Evolutionary conservation across 768 basidiomycete species (phyloP), one percentile per base, ranked within the genome.

Genomic region (Suillus subluteus): DNA sequence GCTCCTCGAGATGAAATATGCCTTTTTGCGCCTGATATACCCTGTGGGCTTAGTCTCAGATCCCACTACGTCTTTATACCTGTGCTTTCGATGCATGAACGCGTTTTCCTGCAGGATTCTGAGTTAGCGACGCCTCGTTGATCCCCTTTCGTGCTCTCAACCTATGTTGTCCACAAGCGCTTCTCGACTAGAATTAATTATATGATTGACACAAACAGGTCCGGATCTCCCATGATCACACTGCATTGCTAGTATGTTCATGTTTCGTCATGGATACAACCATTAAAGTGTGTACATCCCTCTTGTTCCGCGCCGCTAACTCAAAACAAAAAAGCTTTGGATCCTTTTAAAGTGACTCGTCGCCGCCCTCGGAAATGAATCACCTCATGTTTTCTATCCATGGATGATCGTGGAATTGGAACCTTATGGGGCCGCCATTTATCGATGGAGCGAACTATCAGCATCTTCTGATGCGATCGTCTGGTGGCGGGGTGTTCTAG

Each of bases 311-410:
- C 30, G 1, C 18, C 59, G 59, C 26, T 61, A 61, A 61, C 43
- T 59, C 58, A 30, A 59, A n/a, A 40, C 7, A 59, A 23, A 61
- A 61, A 32, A 21, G 41, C 59, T 61, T 30, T 61, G 9, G 6
- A 32, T 61, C 18, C 59, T 62, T 41, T 40, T 40, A 5, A 58
- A 61, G 37, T 38, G 40, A 41, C 55, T 9, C 40, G 71, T 69
- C 68, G 69, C 67, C 69, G 65, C 63, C 71, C 73, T 77, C 76
- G 76, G 76, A 77, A 63, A 77, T 77, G 76, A 77, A 79, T 46
- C 41, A 70, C 56, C 74, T 77, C 76, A 75, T 78, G 75, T 77
- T 72, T 65, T 6, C 56, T 44, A 66, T 68, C 66, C 65, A 72
- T 70, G 40, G 65, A 56, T 64, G 69, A 72, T 70, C 71, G 72